Base-by-base conservation (phyloP, 495 filamentous ascomycete genomes). In the Neurospora sp. region DNA sequence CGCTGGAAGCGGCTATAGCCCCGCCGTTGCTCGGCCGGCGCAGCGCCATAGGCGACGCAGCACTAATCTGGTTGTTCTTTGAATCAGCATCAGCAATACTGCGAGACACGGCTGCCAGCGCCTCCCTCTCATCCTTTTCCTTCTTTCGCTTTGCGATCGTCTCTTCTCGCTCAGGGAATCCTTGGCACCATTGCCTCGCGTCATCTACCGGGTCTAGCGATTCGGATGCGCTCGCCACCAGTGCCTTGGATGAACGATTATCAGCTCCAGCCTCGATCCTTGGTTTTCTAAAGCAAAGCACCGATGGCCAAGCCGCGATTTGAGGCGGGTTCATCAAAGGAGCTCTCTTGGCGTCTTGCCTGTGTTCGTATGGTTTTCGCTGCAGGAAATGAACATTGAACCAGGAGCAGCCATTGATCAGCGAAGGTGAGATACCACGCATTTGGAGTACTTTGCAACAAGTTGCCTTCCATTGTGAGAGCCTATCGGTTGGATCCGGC, bases 181-280 rank as follows among this genome's bases (percentile, higher is more conserved):
- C 78, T 74, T 82, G 70, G 75, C 86, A 87, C 94, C 94, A 97
- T 31, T 83, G 80, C 80, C 93, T 89, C 3, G 91, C 92, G 74
- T 88, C 86, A 12, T 85, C 82, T 38, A 97, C 76, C 27, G 91
- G 90, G 77, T 95, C 90, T 45, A 82, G 77, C 31, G 75, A 76
- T 10, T 75, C 80, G 3, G 78, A 73, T n/a, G 44, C 71, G 3
- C 68, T 65, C 2, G 40, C 72, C 12, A 72, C 9, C 22, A 75
- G 3, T 12, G 69, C 70, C 27, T 75, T 79, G 20, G 74, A 76
- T 40, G 74, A 68, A 1, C 73, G 38, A 3, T 71, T 39, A 45
- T 76, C 78, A 14, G 77, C n/a, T 14, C 70, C 47, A 2, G 74
- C 22, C 16, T 75, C 78, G 10, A 78, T 44, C 47, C 47, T 78